Conservation (phyloP, 2,329 filamentous ascomycete species). For the Tolypocladium pustulatum region DNA sequence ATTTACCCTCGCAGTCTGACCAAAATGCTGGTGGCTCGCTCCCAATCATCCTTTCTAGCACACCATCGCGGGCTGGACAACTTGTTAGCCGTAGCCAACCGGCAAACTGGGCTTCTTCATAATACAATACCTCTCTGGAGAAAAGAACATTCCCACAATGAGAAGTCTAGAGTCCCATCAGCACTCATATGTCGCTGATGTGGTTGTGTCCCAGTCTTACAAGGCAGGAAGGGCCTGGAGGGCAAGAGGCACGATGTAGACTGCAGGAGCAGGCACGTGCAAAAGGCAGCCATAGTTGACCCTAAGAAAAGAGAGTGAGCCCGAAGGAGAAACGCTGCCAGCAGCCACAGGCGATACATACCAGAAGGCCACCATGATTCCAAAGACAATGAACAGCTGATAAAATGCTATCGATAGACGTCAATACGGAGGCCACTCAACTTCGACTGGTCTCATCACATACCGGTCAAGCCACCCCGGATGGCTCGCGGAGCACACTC, state of each 20-base stretch:
- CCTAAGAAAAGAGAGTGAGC: constrained; percentile 27
- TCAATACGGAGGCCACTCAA: not conserved
- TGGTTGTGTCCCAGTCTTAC: constrained; percentile 11
- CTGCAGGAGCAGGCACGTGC: constrained; percentile 33
- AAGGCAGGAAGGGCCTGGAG: constrained; percentile 56
- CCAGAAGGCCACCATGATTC: constrained; percentile 32
- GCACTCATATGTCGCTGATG: not conserved
- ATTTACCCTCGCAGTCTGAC: constrained; percentile 32
- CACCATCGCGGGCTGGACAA: constrained; percentile 52
- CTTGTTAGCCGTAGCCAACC: not conserved
- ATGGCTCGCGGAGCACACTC: constrained; percentile 41
- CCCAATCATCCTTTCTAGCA: constrained; percentile 58
- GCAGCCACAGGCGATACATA: constrained; percentile 4
- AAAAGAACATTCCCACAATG: constrained; percentile 48
- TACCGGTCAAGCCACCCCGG: constrained; percentile 36
- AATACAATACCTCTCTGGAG: constrained; percentile 31
- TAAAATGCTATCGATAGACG: constrained; percentile 26
- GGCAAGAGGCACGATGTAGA: constrained; percentile 52
- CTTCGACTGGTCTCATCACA: constrained; percentile 1
- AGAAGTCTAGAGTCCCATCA: constrained; percentile 28
- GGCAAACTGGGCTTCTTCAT: too few relatives aligned
- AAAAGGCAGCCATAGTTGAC: constrained; percentile 42
- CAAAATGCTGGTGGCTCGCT: constrained; percentile 46
- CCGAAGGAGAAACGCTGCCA: not conserved
- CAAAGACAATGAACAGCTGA: constrained; percentile 37